Evolutionary conservation across 176 grass and related monocot genomes (phyloP), one percentile per base, ranked within the genome.

Genomic region (Urochloa ruziziensis): DNA sequence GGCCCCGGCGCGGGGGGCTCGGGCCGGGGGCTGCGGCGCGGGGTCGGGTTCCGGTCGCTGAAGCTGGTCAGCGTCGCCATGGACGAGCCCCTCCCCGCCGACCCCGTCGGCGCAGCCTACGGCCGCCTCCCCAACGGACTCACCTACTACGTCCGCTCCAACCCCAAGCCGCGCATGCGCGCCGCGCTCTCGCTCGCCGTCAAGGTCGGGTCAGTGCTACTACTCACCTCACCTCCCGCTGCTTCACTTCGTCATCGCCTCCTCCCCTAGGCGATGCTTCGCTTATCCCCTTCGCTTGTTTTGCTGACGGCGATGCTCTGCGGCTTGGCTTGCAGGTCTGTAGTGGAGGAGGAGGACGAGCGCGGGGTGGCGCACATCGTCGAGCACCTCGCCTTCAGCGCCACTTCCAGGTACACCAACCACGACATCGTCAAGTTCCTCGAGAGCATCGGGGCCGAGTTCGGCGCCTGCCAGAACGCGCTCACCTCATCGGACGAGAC

Each of bases 351-450:
- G 70, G 93, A 99, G 86, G 83, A 96, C 37, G 93, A 99, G 86
- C 93, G 93, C 28, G 93, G 96, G 80, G 96, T 99, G 75, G 91
- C 96, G 83, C 96, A 99, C 70, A 94, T 99, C 57, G 91, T 99
- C 49, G 96, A 96, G 83, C 96, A 99, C 85, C 93, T 99, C 46
- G 93, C 96, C 51, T 99, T 99, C 87, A 99, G 96, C 77, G 96
- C 96, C 15, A 99, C 96, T 16, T 75, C 92, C 61, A 91, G 87
- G 59, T 99, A 99, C 82, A 94, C 91, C 28, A 99, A 99, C 72
- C 96, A 99, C 74, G 96, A 99, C 82, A 99, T 99, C 54, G 80
- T 99, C 70, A 99, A 92, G 81, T 99, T 99, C 87, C 89, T 99
- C 44, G 96, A 99, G 92, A 99, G 96, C 87, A 99, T 99, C 32